phyloP scores from a whole-genome alignment of 2,329 filamentous ascomycete genomes.

The Cercospora citrullina region DNA sequence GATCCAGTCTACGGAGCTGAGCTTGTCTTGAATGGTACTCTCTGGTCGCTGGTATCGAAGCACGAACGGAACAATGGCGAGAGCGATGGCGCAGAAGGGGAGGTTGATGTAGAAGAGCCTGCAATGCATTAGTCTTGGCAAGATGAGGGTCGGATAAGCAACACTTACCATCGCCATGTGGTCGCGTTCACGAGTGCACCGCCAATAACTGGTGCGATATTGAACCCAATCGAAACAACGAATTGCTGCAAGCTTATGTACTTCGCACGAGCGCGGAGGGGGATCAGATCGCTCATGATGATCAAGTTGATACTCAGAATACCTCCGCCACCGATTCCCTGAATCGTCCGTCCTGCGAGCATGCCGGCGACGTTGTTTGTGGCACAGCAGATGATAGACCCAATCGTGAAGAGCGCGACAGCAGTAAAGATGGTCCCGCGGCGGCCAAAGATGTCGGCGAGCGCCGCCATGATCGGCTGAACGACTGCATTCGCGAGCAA shows the following conservation, averaged over 20 bases:
- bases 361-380: conserved; percentile 42
- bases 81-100: conserved; percentile 39
- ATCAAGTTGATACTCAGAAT: conserved; percentile 46
- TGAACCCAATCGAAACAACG: conserved; percentile 39
- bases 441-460: conserved; percentile 53
- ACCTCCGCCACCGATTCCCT: conserved; percentile 51
- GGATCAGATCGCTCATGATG: conserved; percentile 46
- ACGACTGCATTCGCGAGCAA: conserved; percentile 48
- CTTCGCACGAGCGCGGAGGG: conserved; percentile 28
- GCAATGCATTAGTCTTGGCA: neutral
- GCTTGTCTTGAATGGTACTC: conserved; percentile 23
- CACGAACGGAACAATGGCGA: conserved; percentile 46
- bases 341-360: conserved; percentile 47
- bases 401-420: conserved; percentile 49
- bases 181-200: conserved; percentile 29
- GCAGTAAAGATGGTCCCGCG: conserved; percentile 47
- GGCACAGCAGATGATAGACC: conserved; percentile 48
- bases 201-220: conserved; percentile 39
- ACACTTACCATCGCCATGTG: conserved; percentile 32
- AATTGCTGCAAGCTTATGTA: conserved; percentile 31
- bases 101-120: conserved; percentile 44
- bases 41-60: conserved; percentile 50
- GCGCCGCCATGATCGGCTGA: conserved; percentile 45
- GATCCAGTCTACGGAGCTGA: conserved; percentile 31
- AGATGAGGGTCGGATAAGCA: neutral